Base-by-base conservation (phyloP, 805 yeast species). In the Metschnikowia arizonensis region DNA sequence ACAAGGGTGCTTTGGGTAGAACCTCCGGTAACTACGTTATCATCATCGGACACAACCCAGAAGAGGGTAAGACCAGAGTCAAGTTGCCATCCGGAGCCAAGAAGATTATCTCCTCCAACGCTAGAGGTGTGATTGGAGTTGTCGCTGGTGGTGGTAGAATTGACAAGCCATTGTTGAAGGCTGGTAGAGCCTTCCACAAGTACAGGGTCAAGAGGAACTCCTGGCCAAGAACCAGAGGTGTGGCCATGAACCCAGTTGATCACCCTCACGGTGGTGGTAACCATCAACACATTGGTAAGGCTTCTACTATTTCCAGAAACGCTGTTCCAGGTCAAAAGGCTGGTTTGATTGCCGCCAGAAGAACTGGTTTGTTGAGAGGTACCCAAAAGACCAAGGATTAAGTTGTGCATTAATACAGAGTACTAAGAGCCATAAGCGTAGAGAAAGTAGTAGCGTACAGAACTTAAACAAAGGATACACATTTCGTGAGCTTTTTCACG, bases 191-290 rank as follows among this genome's bases (percentile, higher is more conserved):
- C 61, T 91, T 84, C 96, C 97, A 91, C 90, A 34, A 34, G 28
- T 34, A 34, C 29, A 34, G 23, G 38, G 38, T 14, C 38, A 34
- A 34, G 38, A 84, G 98, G 82, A 89, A 93, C 96, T 88, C 96
- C 61, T 93, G 98, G 98, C 99, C 99, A 79, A 90, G 88, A 87
- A 93, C 98, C 72, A 89, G 98, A 83, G 99, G 98, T 91, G 98
- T 91, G 74, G 99, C 99, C 75, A 91, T 93, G 99, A 91, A 91
- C 82, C 98, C 98, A 77, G 99, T 91, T 76, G 99, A 91, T 76
- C 99, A 91, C 83, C 99, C 99, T 76, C 99, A 91, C 78, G 99
- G 99, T 88, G 98, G 99, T 91, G 99, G 99, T 91, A 90, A 90
- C 96, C 98, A 91, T 79, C 98, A 91, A 83, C 98, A 91, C 78